Evolutionary conservation across 345 rosid species (phyloP), one percentile per base, ranked within the genome.

Genomic region (Citrus medica): DNA sequence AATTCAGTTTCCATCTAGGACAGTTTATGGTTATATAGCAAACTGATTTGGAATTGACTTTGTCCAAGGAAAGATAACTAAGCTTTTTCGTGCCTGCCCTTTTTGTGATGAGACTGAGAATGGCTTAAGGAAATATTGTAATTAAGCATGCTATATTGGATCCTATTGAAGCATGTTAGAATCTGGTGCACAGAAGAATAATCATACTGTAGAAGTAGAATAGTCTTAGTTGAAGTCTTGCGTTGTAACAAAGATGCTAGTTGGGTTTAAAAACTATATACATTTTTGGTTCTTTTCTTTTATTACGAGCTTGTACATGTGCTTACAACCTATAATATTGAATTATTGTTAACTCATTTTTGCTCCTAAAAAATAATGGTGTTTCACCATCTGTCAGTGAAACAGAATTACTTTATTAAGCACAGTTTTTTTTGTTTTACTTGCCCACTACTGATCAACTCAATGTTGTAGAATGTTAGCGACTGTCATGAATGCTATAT

Each of bases 401-500:
- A 32, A 9, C 1, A 33, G 9, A 71, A 21, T 48, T 53, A 19
- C 30, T 53, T 55, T 51, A 58, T 16, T 46, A 19, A 35, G 46
- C 13, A 30, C 1, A 35, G 37, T 35, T 35, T 35, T 35, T 35
- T 35, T 1, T 72, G 4, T 12, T 33, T 66, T 33, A 77, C 65
- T 56, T 61, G 7, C 62, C 48, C 13, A 25, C 27, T 25, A 6
- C 51, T 59, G 37, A 37, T 64, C 48, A 48, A 17, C 70, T 77
- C 28, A n/a, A 61, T 73, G 82, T 74, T 65, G 71, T 81, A 95
- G 98, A 79, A 95, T 92, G 98, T 78, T 95, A 60, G 99, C 99
- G n/a, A 93, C 98, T 59, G 97, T 93, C 51, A 93, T 95, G 99
- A 95, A 95, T 84, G 97, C 97, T 35, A 90, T 93, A 75, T 95